Base-by-base conservation (phyloP, 352 stramenopile genomes). In the Phytophthora parvispora region DNA sequence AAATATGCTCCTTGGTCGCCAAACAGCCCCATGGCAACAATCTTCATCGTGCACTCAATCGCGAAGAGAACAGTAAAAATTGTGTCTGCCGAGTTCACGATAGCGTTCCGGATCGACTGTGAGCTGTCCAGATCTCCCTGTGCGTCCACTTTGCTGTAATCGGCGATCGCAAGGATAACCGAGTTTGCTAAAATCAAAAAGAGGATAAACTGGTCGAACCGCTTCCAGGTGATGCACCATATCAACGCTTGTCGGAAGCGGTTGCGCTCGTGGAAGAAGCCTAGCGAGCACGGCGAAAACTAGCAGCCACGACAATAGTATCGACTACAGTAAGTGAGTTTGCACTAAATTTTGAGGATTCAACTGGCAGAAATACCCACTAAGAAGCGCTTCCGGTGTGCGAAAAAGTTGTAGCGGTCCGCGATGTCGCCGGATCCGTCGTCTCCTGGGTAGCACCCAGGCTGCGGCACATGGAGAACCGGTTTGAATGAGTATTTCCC, bases 21-120 rank as follows among this genome's bases (percentile, higher is more conserved):
- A 47, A 91, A 74, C 38, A 94, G 75, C 1, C 93, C 93, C 79
- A 97, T 89, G 25, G 87, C 89, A 29, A 97, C 75, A 31, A 98
- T 93, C 64, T 98, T 98, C 62, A 98, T 79, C 1, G 86, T 77
- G 55, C 85, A 95, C 63, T 98, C 94, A 31, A 97, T 67, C 12
- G 90, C 87, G 58, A 98, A 98, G 3, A 92, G 65, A 20, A 77
- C 66, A 1, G 86, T 89, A 69, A 89, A 91, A 9, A 91, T 55
- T 13, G 43, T 69, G 57, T 94, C 79, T 0, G 78, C 80, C 47
- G 76, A 78, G 40, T 75, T 84, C n/a, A 93, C 85, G n/a, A 91
- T 77, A 1, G 74, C 68, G 53, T 94, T 92, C 47, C 76, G 70
- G 27, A 62, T 72, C 12, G 78, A 91, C 18, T 62, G 28, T 1